A percentile compares a stretch with the other conserved stretches of the same genome.
Evolutionary conservation across 2,329 filamentous ascomycete species (phyloP).

Genomic region (Fusarium liriodendri): DNA sequence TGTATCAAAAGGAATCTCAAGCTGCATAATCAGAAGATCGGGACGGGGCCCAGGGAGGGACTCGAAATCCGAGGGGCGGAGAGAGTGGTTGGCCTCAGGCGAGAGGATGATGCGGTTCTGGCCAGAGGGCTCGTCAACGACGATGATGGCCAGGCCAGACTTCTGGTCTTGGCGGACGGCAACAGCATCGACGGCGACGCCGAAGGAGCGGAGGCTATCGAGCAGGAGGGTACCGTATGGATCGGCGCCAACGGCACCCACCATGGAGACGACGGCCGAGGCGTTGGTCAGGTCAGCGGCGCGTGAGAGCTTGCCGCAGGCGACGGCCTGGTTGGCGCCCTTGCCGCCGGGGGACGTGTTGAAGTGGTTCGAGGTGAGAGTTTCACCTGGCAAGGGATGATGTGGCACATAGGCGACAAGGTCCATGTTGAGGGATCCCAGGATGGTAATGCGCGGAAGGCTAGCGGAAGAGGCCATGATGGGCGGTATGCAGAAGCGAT

Average conservation of each 20-base stretch:
- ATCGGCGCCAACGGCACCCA: slow-evolving; percentile 79
- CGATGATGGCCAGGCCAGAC: slow-evolving; percentile 79
- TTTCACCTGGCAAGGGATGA: slow-evolving; percentile 87
- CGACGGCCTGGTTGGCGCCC: slow-evolving; percentile 94
- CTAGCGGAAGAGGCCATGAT: slow-evolving; percentile 38
- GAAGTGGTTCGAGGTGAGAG: slow-evolving; percentile 82
- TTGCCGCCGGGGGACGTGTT: slow-evolving; percentile 89
- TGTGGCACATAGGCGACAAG: slow-evolving; percentile 89
- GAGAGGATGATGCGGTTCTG: slow-evolving; percentile 83
- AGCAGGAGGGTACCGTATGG: slow-evolving; percentile 72
- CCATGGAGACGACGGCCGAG: slow-evolving; percentile 69
- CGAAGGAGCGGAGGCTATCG: slow-evolving; percentile 67
- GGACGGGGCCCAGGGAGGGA: slow-evolving; percentile 55
- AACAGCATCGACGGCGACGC: slow-evolving; percentile 70
- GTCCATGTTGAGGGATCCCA: slow-evolving; percentile 96
- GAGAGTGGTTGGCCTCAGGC: slow-evolving; percentile 75
- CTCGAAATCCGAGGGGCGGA: slow-evolving; percentile 52
- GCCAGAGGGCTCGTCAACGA: slow-evolving; percentile 78
- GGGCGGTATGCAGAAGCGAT: slow-evolving; percentile 8
- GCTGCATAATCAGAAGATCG: slow-evolving; percentile 78
- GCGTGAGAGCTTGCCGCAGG: slow-evolving; percentile 83
- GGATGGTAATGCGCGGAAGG: slow-evolving; percentile 74
- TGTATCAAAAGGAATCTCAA: slow-evolving; percentile 78
- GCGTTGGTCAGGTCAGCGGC: slow-evolving; percentile 51
- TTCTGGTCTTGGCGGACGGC: slow-evolving; percentile 55